Base-by-base conservation (phyloP, 805 yeast genomes). In the Wickerhamomyces canadensis region DNA sequence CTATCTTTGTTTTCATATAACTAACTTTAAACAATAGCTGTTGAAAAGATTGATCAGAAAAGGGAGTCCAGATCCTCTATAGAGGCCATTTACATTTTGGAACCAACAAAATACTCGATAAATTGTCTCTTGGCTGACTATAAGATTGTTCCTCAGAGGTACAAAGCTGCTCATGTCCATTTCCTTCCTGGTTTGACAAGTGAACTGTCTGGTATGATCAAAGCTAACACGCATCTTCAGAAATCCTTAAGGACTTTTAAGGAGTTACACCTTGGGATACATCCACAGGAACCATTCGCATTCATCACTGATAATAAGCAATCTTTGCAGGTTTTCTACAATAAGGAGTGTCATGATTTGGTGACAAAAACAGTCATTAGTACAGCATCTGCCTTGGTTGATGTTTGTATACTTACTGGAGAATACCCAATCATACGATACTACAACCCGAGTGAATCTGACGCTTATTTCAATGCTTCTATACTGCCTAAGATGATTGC, bases 371-470 rank as follows among this genome's bases (percentile, higher is more conserved):
- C 82, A 40, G 67, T 86, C 13, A 63, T 69, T 15, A 60, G 60
- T 35, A 75, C 84, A 0, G 86, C 91, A 1, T 64, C 73, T 27
- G 58, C 86, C 17, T 65, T 93, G 47, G 76, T 87, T 22, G 76
- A 80, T 46, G 49, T 86, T 18, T 84, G 95, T 66, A 74, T 84
- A 7, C 54, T 83, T 9, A 78, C 93, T 2, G 94, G 94, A 12
- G 97, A 89, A 53, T 85, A 83, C 49, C 98, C 98, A 3, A 73
- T 83, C 31, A 76, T 93, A 16, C 69, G 98, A 47, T 85, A 76
- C 60, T 80, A 78, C 53, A 67, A 76, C 8, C 72, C 80, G 5
- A 72, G 72, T 29, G 64, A 71, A 14, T 57, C 54, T 50, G 63
- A 74, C 27, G 66, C 69, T 9, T 56, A 63, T 22, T 71, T 75